These are phyloP conservation scores for Botryotinia narcissicola DNA, from an alignment of 2,329 filamentous ascomycete species.

Conservation along the genomic window DNA sequence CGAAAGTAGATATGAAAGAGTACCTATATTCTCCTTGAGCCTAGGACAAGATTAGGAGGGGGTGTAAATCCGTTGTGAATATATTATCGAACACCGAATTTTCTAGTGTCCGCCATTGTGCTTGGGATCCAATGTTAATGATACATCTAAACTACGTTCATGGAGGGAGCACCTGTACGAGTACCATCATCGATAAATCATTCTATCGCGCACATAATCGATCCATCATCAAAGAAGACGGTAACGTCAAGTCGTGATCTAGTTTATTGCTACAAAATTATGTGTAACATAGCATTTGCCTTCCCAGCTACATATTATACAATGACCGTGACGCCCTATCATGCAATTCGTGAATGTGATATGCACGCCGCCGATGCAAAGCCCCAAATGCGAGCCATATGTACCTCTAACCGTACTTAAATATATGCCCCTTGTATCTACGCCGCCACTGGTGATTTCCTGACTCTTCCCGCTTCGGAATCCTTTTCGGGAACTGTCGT, in stretches of 20 bases:
- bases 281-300: not conserved
- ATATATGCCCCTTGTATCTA: not conserved
- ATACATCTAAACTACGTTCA: not conserved
- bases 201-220: too few relatives aligned
- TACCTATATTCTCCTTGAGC: not conserved
- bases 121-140: not conserved
- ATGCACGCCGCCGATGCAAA: conserved; percentile 6
- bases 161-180: not conserved
- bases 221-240: not conserved
- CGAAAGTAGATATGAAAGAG: not conserved
- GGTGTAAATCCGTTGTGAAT: not conserved
- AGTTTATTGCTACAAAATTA: conserved; percentile 11
- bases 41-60: not conserved
- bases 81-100: not conserved
- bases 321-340: conserved; percentile 7
- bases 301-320: conserved; percentile 1
- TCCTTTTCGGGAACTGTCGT: conserved; percentile 35
- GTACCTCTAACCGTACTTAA: not conserved
- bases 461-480: conserved; percentile 37
- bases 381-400: conserved; percentile 13
- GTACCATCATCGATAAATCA: not conserved
- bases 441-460: conserved; percentile 31
- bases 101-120: too few relatives aligned
- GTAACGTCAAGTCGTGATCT: not conserved
- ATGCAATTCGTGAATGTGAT: conserved; percentile 1